Base-by-base conservation (phyloP, 2,329 filamentous ascomycete genomes). In the Claviceps pazoutovae region DNA sequence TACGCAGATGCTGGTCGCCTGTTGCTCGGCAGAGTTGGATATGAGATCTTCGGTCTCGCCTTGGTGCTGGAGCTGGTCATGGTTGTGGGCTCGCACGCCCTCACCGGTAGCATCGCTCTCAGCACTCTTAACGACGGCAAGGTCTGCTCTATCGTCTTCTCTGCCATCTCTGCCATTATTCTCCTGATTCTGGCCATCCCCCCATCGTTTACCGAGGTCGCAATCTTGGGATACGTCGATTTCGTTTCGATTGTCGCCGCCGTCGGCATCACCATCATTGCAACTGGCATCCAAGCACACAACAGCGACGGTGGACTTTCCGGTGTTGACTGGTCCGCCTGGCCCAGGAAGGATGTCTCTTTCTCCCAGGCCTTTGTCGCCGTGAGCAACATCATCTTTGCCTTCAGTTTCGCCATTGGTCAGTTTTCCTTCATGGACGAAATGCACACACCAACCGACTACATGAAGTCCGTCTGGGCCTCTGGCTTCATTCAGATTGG, bases 351-450 rank as follows among this genome's bases (percentile, higher is more conserved):
- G 3, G 60, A 70, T 3, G 63, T 76, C 1, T 67, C 66, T 38
- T 71, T 84, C 39, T 68, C 71, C 47, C 70, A 76, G 45, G 79
- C 71, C 17, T 83, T 84, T 60, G 71, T 79, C 14, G 74, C 79
- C n/a, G 73, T 84, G 44, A 74, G 71, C 60, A 86, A 86, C 67
- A 87, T 88, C 50, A 73, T 85, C 54, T 80, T 88, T 54, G 83
- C 84, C 52, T 88, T 83, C 68, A 73, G 80, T 54, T 75, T 74
- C 53, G 69, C 72, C 56, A 68, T 75, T 50, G 73, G 71, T 64
- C 72, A 74, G 59, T 74, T 75, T 65, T 71, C 68, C 60, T 74
- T 75, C 57, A 75, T 75, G 72, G 71, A 74, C 56, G 72, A 75
- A 63, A 75, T 75, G 72, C 72, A 74, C 58, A 74, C 71, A 0